These are phyloP conservation scores for Talaromyces ruber DNA, from an alignment of 495 filamentous ascomycete genomes.

Conservation along the genomic window DNA sequence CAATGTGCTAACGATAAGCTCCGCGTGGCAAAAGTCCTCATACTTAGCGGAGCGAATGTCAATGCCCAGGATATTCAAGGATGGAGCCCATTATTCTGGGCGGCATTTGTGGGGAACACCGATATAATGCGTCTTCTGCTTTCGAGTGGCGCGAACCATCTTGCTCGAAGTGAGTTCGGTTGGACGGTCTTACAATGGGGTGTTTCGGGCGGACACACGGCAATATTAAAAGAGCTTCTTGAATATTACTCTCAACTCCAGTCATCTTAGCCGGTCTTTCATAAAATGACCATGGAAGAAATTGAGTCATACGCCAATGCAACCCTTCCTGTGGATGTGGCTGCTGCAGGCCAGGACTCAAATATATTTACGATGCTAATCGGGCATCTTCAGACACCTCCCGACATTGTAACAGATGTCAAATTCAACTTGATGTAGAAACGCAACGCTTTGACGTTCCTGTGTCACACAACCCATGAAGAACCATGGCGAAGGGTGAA, in stretches of 20 bases:
- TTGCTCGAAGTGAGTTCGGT: not conserved
- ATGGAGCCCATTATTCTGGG: not conserved
- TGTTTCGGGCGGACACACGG: not conserved
- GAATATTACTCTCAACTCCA: not conserved
- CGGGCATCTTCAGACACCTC: not conserved
- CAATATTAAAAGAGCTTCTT: not conserved
- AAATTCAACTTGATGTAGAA: not conserved
- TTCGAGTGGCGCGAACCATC: not conserved
- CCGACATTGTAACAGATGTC: not conserved
- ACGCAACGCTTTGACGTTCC: not conserved
- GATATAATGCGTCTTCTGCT: not conserved
- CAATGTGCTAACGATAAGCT: not conserved
- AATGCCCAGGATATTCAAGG: not conserved
- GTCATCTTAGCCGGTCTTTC: not conserved
- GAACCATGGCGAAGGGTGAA: not conserved
- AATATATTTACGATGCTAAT: not conserved
- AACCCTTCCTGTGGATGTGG: not conserved
- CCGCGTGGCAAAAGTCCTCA: not conserved
- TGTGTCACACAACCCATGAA: not conserved
- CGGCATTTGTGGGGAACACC: not conserved
- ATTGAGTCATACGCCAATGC: not conserved
- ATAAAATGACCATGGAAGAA: not conserved
- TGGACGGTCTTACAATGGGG: not conserved
- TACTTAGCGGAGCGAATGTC: not conserved
- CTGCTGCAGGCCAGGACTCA: not conserved